phyloP scores from a whole-genome alignment of 176 grass and related monocot genomes.

The Otatea glauca region DNA sequence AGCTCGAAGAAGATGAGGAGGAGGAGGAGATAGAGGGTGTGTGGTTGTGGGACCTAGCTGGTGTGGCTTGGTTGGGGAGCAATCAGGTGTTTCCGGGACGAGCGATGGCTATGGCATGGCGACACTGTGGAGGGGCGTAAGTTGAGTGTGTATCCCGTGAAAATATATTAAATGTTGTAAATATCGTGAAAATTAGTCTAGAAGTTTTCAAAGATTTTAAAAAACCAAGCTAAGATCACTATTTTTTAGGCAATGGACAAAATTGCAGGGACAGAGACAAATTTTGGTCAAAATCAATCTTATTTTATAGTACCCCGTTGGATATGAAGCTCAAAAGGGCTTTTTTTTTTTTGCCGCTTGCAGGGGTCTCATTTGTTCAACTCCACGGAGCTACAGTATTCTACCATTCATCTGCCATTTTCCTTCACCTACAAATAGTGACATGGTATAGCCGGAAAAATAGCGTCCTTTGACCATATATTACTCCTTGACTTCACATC shows the following conservation, averaged over 20 bases:
- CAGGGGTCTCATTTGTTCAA: neutral
- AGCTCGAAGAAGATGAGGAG: no score
- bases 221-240: neutral
- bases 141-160: no score
- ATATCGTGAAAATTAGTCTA: no score
- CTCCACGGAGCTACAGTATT: conserved; percentile 23
- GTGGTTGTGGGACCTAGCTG: neutral
- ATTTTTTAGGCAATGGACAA: neutral
- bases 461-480: conserved; percentile 18
- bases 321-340: neutral
- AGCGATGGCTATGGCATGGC: neutral
- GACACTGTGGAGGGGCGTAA: neutral
- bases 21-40: no score
- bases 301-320: no score
- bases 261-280: neutral
- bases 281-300: no score
- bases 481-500: neutral
- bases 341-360: neutral
- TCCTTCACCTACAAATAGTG: neutral
- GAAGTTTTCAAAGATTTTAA: no score
- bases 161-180: no score
- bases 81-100: neutral
- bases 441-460: neutral
- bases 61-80: conserved; percentile 17
- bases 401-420: neutral